Evolutionary conservation across 371 early-diverging fungal species (phyloP), one percentile per base, ranked within the genome.

Genomic region (Mucor irregularis): DNA sequence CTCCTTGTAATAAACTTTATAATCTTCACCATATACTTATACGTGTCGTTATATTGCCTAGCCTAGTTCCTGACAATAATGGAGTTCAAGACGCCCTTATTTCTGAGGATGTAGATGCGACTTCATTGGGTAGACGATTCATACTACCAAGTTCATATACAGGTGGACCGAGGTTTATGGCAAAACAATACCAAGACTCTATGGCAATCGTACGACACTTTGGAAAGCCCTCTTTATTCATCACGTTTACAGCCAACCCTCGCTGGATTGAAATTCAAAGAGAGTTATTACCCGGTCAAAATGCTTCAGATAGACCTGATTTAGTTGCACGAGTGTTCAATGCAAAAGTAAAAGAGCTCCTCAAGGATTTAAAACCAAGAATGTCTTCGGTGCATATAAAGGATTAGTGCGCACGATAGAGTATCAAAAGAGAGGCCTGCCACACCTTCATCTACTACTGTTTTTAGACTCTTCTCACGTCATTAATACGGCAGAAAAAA

Each of bases 141-240:
- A n/a, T 52, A 21, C 31, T 52, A 1, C 53, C 53, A 17, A 42
- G 30, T 16, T 29, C 21, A 9, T 52, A 21, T 29, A 19, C 21
- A 1, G 53, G 53, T 2, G 53, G 53, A 2, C 53, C 53, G 0
- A 3, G 53, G 1, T 42, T 42, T 22, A 42, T 42, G 31, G 40
- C 53, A 13, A 25, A 52, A 22, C 11, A 17, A 4, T 52, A 52
- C 19, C 26, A 50, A 13, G 39, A 50, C 38, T 21, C 50, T n/a
- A 26, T 50, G 28, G 25, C 25, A 10, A 50, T 50, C 14, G 38
- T 35, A 9, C 11, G 39, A 3, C n/a, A 29, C 0, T 58, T 56
- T 45, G 66, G 73, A 0, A 38, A 69, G 33, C 66, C 68, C 0
- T 69, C 72, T 43, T 42, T 63, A 0, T 72, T 76, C 31, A 52